These are phyloP conservation scores for Fraxinus platypoda DNA, from an alignment of 305 asterid species.

Conservation along the genomic window DNA sequence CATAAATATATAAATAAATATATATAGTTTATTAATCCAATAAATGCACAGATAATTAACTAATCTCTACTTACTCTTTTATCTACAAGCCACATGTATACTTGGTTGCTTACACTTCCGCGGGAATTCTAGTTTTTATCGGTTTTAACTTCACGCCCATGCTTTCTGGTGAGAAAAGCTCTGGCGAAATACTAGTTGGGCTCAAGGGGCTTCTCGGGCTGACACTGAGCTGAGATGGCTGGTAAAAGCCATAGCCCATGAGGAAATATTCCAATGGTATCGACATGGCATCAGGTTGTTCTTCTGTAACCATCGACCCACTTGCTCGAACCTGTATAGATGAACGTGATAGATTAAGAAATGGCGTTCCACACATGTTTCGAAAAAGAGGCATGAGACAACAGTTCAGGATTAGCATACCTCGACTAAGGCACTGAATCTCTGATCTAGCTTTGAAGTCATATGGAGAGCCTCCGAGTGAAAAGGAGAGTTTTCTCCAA, in stretches of 20 bases:
- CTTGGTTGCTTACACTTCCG: constrained; percentile 16
- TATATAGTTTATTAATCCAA: neutral
- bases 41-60: constrained; percentile 34
- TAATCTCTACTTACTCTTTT: constrained; percentile 9
- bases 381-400: neutral
- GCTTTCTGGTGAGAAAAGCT: constrained; percentile 97
- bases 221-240: constrained; percentile 64
- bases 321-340: constrained; percentile 78
- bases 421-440: constrained; percentile 95
- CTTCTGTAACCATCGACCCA: constrained; percentile 93
- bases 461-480: constrained; percentile 84
- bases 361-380: neutral
- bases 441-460: constrained; percentile 92
- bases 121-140: constrained; percentile 67
- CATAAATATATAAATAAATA: too few species aligned
- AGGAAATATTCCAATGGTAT: constrained; percentile 91
- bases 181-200: constrained; percentile 87
- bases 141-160: constrained; percentile 97
- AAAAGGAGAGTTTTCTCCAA: constrained; percentile 88
- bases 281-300: constrained; percentile 93
- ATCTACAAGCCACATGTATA: constrained; percentile 21
- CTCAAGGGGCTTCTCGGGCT: constrained; percentile 98
- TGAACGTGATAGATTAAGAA: neutral
- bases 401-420: constrained; percentile 33
- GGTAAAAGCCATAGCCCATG: constrained; percentile 79